Percentiles rank a stretch among this genome's conserved stretches.
These are phyloP conservation scores for Brachypodium distachyon DNA, from an alignment of 202 grass and related monocot genomes.

Conservation along the genomic window DNA sequence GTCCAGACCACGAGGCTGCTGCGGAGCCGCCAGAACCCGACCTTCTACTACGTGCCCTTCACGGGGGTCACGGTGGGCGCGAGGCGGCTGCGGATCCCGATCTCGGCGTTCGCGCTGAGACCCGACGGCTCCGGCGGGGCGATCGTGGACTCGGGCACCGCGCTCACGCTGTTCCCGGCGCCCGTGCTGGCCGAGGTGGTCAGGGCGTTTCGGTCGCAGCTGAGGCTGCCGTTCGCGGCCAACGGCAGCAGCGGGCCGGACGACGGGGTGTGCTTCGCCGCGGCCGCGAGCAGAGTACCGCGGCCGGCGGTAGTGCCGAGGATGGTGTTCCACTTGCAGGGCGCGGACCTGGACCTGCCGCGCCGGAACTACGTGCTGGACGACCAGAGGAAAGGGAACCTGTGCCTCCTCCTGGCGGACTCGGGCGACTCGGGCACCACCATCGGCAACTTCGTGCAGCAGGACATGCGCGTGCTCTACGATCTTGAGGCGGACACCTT, in stretches of 20 bases:
- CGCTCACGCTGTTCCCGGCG: conserved; percentile 31
- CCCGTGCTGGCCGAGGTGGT: conserved; percentile 27
- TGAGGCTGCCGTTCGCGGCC: conserved; percentile 35
- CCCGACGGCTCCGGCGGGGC: conserved; percentile 49
- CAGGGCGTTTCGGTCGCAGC: conserved; percentile 25
- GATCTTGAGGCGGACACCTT: conserved; percentile 48
- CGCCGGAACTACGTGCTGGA: conserved; percentile 42
- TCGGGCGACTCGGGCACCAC: conserved; percentile 23
- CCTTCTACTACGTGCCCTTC: conserved; percentile 62
- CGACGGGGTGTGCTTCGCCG: conserved; percentile 51
- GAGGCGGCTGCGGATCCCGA: conserved; percentile 36
- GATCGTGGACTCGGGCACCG: conserved; percentile 68
- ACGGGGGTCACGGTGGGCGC: conserved; percentile 51
- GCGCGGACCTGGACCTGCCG: conserved; percentile 46
- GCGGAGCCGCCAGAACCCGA: conserved; percentile 21
- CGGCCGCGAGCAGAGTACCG: neutral
- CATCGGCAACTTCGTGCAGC: conserved; percentile 59
- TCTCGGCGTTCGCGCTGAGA: conserved; percentile 30
- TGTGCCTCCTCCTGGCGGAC: conserved; percentile 44
- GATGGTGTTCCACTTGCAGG: conserved; percentile 59
- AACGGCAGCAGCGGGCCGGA: neutral
- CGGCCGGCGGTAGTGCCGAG: conserved; percentile 35
- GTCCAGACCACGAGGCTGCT: conserved; percentile 48
- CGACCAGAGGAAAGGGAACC: neutral
- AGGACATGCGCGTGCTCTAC: conserved; percentile 64